These are phyloP conservation scores for Mrakia hoshinonis DNA, from an alignment of 768 basidiomycete genomes.

Conservation along the genomic window DNA sequence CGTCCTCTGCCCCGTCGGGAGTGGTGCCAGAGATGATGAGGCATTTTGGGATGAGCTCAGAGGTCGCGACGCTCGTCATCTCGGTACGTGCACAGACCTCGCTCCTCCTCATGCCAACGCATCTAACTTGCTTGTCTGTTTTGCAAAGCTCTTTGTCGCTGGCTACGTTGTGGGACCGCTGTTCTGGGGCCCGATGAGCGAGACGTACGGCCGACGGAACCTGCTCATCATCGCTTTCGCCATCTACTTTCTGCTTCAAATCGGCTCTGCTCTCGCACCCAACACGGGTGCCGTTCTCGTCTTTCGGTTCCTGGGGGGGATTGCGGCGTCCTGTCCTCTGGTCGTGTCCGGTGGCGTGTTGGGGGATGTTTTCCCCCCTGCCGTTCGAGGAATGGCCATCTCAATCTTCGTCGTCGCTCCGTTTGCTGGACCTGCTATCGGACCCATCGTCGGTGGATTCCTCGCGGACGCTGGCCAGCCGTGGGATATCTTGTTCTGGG, in stretches of 20 bases:
- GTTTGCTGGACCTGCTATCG: slow-evolving; percentile 39
- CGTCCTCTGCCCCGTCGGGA: slow-evolving; percentile 30
- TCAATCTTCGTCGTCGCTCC: slow-evolving; percentile 40
- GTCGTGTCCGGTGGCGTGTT: slow-evolving; percentile 44
- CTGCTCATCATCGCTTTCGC: slow-evolving; percentile 42
- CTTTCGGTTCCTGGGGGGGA: slow-evolving; percentile 42
- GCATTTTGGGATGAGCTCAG: slow-evolving; percentile 15
- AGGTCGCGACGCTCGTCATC: slow-evolving; percentile 20
- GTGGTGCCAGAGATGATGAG: slow-evolving; percentile 18
- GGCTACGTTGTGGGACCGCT: slow-evolving; percentile 38
- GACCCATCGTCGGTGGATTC: slow-evolving; percentile 36
- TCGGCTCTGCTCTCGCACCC: slow-evolving; percentile 42
- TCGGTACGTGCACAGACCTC: slow-evolving; percentile 12
- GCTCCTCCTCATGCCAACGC: background rate
- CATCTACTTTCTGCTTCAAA: slow-evolving; percentile 39
- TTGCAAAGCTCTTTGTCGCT: slow-evolving; percentile 29
- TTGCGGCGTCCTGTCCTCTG: slow-evolving; percentile 41
- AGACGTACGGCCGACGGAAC: slow-evolving; percentile 41
- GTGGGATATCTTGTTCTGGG: slow-evolving; percentile 33
- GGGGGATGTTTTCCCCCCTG: slow-evolving; percentile 37
- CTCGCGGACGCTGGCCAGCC: slow-evolving; percentile 36
- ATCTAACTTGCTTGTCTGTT: background rate
- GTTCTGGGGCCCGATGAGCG: slow-evolving; percentile 23
- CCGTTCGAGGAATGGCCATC: slow-evolving; percentile 41
- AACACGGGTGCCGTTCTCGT: slow-evolving; percentile 42